Evolutionary conservation across 2,329 filamentous ascomycete species (phyloP).

Genomic region (Colletotrichum sp.): DNA sequence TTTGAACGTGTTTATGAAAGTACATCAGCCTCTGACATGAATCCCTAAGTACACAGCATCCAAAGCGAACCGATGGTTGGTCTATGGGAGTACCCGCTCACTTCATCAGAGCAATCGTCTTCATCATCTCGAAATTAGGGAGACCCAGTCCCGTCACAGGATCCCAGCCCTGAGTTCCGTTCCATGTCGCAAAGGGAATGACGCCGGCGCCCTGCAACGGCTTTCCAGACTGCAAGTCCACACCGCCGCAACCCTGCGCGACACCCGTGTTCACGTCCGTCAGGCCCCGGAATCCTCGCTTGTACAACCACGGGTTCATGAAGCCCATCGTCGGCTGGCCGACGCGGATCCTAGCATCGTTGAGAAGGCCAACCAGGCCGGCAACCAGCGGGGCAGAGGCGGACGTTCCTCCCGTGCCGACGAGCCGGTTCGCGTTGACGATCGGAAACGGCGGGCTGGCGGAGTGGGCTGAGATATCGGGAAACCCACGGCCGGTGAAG

Average conservation of each 20-base stretch:
- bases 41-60: neutral
- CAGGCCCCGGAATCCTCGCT: constrained; percentile 32
- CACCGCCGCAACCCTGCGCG: constrained; percentile 27
- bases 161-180: constrained; percentile 44
- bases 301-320: constrained; percentile 67
- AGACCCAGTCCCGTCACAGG: constrained; percentile 49
- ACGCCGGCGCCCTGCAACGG: constrained; percentile 27
- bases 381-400: constrained; percentile 69
- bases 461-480: constrained; percentile 66
- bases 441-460: constrained; percentile 24
- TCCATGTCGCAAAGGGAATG: constrained; percentile 31
- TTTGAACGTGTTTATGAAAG: neutral
- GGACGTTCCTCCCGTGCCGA: constrained; percentile 36
- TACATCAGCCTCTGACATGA: neutral
- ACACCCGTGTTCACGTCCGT: constrained; percentile 36
- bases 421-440: constrained; percentile 31
- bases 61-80: neutral
- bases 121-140: constrained; percentile 42
- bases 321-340: constrained; percentile 61
- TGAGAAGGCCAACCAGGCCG: constrained; percentile 67
- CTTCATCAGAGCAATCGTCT: constrained; percentile 15
- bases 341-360: constrained; percentile 63
- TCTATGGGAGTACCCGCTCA: constrained; percentile 11
- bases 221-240: constrained; percentile 27
- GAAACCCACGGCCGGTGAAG: constrained; percentile 59